Evolutionary conservation across 1,139 yeast species (phyloP), one percentile per base, ranked within the genome.

Genomic region (Debaryomyces singareniensis): DNA sequence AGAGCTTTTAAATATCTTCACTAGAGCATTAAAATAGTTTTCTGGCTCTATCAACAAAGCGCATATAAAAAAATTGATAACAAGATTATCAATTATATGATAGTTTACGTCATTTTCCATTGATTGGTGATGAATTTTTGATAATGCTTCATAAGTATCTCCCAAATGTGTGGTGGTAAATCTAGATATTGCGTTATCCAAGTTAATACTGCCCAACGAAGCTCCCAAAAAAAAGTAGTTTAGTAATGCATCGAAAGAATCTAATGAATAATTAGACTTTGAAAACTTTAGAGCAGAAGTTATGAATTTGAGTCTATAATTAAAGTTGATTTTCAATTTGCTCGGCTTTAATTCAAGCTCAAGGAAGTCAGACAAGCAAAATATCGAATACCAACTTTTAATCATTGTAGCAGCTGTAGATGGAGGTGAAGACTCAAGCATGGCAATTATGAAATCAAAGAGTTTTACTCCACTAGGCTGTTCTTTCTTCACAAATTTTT

Each of bases 91-190:
- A 31, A 53, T 51, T 5, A 43, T 35, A 6, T 30, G 29, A 3
- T 36, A 18, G 21, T 18, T 32, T 26, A 49, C 49, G 9, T 46
- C 40, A 15, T 47, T 52, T 14, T 43, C 35, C n/a, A 49, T 47
- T 40, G 40, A 26, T 34, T 41, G 29, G 38, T 42, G 36, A 33
- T 54, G 32, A 38, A 43, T 40, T 38, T 44, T 33, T 34, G 37
- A 27, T 31, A 60, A 45, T 30, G 50, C 58, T 12, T 47, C 51
- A 38, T 55, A 58, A 4, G 64, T 62, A 13, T 51, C 47, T 32
- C 69, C 75, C 25, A 69, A 44, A 36, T 61, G 53, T n/a, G 35
- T 38, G 25, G 53, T 34, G 6, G 76, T 53, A 43, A 72, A 77
- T 27, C 44, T 47, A 10, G 65, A 68, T 5, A 75, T 44, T 1